These are phyloP conservation scores for Aspergillus ruber DNA, from an alignment of 2,329 filamentous ascomycete species.

Conservation along the genomic window DNA sequence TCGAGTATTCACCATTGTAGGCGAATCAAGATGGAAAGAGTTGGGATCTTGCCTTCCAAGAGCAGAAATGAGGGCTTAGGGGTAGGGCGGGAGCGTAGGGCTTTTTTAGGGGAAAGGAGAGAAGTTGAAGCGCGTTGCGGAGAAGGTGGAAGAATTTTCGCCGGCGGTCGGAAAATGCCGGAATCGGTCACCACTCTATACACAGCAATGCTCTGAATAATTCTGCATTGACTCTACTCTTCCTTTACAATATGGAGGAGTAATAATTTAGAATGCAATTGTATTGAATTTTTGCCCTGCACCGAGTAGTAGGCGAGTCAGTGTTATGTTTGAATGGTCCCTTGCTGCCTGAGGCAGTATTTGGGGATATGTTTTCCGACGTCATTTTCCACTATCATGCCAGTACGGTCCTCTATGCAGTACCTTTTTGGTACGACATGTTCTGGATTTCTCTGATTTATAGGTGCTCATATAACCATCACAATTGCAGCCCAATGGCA, in stretches of 20 bases:
- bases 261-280: too few species aligned
- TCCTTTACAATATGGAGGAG: neutral
- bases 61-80: slow-evolving; percentile 46
- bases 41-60: slow-evolving; percentile 32
- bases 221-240: neutral
- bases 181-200: neutral
- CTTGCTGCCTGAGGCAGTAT: too few species aligned
- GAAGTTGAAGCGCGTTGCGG: slow-evolving; percentile 10
- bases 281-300: too few species aligned
- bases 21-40: slow-evolving; percentile 15
- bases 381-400: too few species aligned
- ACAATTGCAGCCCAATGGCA: too few species aligned
- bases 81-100: slow-evolving; percentile 42
- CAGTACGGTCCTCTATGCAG: too few species aligned
- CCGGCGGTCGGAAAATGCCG: slow-evolving; percentile 4
- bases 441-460: too few species aligned
- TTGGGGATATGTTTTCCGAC: too few species aligned
- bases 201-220: neutral
- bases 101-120: slow-evolving; percentile 16
- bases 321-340: too few species aligned
- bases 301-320: too few species aligned
- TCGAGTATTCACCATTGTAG: slow-evolving; percentile 29
- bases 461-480: too few species aligned
- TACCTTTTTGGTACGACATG: neutral
- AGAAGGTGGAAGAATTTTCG: slow-evolving; percentile 18